Conservation (phyloP, 129 eudicot species). For the Daucus carota region DNA sequence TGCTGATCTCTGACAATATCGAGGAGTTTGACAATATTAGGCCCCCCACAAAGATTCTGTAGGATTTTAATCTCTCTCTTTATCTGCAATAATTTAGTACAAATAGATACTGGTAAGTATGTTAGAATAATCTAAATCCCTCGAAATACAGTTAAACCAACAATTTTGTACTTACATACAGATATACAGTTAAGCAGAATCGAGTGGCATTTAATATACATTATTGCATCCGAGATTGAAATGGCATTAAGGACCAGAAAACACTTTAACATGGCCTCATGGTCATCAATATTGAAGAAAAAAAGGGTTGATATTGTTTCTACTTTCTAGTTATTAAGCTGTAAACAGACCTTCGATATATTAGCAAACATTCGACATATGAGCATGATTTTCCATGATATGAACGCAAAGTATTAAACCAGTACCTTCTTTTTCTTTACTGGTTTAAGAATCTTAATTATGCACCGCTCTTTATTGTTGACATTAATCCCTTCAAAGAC, state of each 20-base stretch:
- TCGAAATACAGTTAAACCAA: background rate
- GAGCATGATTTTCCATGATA: background rate
- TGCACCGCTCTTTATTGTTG: conserved; percentile 75
- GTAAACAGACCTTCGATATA: background rate
- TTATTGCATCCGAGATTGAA: background rate
- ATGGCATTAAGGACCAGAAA: background rate
- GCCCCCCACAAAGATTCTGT: conserved; percentile 98
- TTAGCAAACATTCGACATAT: background rate
- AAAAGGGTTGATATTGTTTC: background rate
- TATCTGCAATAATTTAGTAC: conserved; percentile 45
- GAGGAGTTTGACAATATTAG: conserved; percentile 77
- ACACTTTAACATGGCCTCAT: background rate
- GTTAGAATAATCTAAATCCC: background rate
- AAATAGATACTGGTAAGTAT: background rate
- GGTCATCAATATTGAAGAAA: background rate
- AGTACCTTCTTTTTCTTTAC: conserved; percentile 92
- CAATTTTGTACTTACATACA: no score
- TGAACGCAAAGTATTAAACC: background rate
- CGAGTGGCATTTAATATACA: background rate
- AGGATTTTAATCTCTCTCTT: conserved; percentile 97
- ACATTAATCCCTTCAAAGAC: conserved; percentile 95
- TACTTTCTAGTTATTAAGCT: background rate
- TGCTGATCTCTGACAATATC: conserved; percentile 95
- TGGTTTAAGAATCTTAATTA: conserved; percentile 92
- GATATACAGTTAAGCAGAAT: background rate